Percentiles rank a stretch among this genome's conserved stretches.
These are phyloP conservation scores for Petasospora fabianii DNA, from an alignment of 1,139 yeast species.

Conservation along the genomic window DNA sequence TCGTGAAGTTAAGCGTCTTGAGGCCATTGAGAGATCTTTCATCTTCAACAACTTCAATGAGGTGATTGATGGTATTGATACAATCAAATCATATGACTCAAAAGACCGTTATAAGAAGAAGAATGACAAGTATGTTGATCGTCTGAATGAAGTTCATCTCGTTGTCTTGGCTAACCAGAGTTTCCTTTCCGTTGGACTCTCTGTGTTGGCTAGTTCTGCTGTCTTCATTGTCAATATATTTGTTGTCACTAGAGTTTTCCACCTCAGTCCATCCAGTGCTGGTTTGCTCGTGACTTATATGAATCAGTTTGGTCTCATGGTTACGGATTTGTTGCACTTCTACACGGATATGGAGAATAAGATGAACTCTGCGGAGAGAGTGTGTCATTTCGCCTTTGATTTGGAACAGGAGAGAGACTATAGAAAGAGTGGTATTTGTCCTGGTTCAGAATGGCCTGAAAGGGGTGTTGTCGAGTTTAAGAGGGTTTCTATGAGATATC, in stretches of 20 bases:
- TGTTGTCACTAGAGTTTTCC: constrained; percentile 59
- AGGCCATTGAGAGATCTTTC: constrained; percentile 64
- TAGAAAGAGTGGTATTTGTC: constrained; percentile 46
- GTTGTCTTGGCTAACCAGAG: too few relatives aligned
- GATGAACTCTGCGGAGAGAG: constrained; percentile 76
- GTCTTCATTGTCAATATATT: constrained; percentile 48
- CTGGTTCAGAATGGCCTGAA: constrained; percentile 53
- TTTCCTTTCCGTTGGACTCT: constrained; percentile 57
- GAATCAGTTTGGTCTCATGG: constrained; percentile 45
- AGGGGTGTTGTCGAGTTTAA: constrained; percentile 50
- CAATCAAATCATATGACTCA: too few relatives aligned
- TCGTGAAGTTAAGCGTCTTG: constrained; percentile 71
- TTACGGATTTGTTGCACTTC: constrained; percentile 49
- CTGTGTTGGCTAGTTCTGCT: constrained; percentile 47
- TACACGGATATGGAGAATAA: constrained; percentile 57
- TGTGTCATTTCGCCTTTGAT: constrained; percentile 63
- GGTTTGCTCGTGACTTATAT: constrained; percentile 68
- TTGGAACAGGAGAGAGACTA: constrained; percentile 61
- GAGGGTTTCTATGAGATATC: constrained; percentile 60
- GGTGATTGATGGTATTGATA: too few relatives aligned
- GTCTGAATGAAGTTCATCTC: too few relatives aligned
- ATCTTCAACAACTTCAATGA: too few relatives aligned
- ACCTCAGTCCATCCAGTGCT: constrained; percentile 61
- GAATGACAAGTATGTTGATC: too few relatives aligned
- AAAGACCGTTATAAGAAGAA: too few relatives aligned